Evolutionary conservation across 2,329 filamentous ascomycete species (phyloP).

Genomic region (Septoria linicola): DNA sequence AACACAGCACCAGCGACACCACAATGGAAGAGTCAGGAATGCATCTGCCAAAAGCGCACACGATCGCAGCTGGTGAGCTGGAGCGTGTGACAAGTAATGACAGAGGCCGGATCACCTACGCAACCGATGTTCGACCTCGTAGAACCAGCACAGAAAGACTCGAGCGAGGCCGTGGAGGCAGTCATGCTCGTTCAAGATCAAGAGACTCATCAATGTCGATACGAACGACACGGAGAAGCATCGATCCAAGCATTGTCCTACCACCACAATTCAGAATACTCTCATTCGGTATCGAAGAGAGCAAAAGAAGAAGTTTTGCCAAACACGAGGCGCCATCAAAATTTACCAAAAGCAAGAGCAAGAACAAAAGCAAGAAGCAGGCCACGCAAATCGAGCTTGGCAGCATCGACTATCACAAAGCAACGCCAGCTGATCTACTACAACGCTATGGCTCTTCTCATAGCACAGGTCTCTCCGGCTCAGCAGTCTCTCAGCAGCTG

Average conservation of each 20-base stretch:
- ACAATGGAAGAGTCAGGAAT: conserved; percentile 11
- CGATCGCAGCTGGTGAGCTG: conserved; percentile 13
- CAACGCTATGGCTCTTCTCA: conserved; percentile 59
- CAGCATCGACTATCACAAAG: conserved; percentile 66
- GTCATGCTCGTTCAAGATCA: conserved; percentile 24
- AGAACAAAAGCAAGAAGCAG: conserved; percentile 30
- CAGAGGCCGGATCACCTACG: conserved; percentile 28
- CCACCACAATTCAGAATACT: conserved; percentile 48
- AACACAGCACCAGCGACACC: neutral
- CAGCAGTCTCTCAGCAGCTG: conserved; percentile 56
- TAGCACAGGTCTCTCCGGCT: conserved; percentile 58
- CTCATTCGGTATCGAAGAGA: conserved; percentile 46
- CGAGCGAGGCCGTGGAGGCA: conserved; percentile 13
- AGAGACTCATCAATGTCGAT: conserved; percentile 39
- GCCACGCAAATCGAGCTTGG: conserved; percentile 31
- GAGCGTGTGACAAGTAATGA: conserved; percentile 16
- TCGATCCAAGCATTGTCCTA: conserved; percentile 46
- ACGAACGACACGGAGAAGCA: conserved; percentile 38
- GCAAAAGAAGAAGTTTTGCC: conserved; percentile 31
- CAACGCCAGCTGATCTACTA: conserved; percentile 59
- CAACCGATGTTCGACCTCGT: conserved; percentile 17
- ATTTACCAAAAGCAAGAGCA: conserved; percentile 33
- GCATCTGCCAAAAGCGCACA: conserved; percentile 17
- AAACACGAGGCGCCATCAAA: conserved; percentile 23
- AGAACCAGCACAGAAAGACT: conserved; percentile 17